Percentiles rank a stretch among this genome's conserved stretches.
These are phyloP conservation scores for Dothistroma pini DNA, from an alignment of 2,329 filamentous ascomycete species.

Conservation along the genomic window DNA sequence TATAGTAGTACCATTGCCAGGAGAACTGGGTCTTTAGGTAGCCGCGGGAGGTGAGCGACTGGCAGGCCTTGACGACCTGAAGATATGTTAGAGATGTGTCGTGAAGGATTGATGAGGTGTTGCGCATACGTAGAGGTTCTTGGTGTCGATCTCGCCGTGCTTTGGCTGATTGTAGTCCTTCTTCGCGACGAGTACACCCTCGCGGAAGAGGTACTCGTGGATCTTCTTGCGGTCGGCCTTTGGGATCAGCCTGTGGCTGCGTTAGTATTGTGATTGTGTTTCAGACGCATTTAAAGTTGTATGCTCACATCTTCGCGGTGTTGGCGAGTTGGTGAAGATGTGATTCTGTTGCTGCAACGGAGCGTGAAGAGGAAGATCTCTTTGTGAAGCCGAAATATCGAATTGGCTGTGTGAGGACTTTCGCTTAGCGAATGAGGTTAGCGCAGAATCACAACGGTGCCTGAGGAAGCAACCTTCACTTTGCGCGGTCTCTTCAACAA, in stretches of 20 bases:
- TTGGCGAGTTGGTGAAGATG: constrained; percentile 17
- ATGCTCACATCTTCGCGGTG: constrained; percentile 44
- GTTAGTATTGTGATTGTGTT: constrained; percentile 5
- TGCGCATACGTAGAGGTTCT: constrained; percentile 83
- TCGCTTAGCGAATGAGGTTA: background rate
- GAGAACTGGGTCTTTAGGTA: constrained; percentile 99
- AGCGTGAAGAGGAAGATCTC: background rate
- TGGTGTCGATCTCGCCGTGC: constrained; percentile 98
- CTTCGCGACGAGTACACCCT: constrained; percentile 89
- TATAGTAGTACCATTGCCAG: constrained; percentile 99
- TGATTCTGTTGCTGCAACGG: constrained; percentile 3
- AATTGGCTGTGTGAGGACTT: background rate
- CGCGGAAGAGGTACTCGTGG: constrained; percentile 96
- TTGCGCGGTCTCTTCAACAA: background rate
- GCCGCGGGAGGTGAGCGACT: constrained; percentile 96
- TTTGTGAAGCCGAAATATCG: background rate
- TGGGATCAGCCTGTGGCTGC: constrained; percentile 80
- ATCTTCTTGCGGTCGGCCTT: constrained; percentile 99
- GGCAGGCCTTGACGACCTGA: constrained; percentile 91
- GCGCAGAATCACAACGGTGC: background rate
- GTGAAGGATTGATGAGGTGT: background rate
- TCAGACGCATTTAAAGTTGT: background rate
- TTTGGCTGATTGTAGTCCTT: constrained; percentile 99
- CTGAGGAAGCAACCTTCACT: background rate
- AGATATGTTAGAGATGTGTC: constrained; percentile 12